Conservation (phyloP, 2,329 filamentous ascomycete species). For the Claviceps purpurea region DNA sequence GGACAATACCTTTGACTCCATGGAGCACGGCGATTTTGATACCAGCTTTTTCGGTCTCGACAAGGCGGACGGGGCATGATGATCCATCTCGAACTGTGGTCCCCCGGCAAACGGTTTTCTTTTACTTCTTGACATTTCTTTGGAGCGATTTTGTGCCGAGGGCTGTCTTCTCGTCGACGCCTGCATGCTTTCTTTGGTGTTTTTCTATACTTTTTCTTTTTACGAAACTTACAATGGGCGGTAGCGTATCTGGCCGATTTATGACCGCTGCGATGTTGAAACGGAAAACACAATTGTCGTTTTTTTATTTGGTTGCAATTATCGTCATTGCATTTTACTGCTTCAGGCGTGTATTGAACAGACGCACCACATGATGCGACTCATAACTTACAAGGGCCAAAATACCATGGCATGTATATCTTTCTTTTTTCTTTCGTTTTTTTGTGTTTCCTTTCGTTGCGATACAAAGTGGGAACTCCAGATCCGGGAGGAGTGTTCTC, state of each 20-base stretch:
- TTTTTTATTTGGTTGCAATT: no score
- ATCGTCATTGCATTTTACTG: no score
- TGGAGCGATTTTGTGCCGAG: no score
- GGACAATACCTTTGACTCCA: slow-evolving; percentile 24
- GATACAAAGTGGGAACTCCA: background rate
- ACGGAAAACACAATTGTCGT: no score
- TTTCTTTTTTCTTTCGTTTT: no score
- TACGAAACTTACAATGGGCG: no score
- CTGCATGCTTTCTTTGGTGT: background rate
- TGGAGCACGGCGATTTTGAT: slow-evolving; percentile 34
- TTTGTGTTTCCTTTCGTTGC: background rate
- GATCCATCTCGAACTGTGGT: background rate
- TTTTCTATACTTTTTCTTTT: background rate
- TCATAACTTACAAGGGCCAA: background rate
- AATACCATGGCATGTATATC: background rate
- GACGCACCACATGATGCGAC: background rate
- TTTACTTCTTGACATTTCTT: no score
- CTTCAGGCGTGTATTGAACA: background rate
- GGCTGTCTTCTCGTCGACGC: no score
- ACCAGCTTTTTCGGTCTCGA: slow-evolving; percentile 31
- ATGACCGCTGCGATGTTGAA: no score
- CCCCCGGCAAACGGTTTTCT: background rate
- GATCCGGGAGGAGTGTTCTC: no score
- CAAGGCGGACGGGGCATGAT: slow-evolving; percentile 11
- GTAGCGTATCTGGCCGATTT: no score